These are phyloP conservation scores for Apophysomyces elegans DNA, from an alignment of 371 early-diverging fungal genomes.

Conservation along the genomic window DNA sequence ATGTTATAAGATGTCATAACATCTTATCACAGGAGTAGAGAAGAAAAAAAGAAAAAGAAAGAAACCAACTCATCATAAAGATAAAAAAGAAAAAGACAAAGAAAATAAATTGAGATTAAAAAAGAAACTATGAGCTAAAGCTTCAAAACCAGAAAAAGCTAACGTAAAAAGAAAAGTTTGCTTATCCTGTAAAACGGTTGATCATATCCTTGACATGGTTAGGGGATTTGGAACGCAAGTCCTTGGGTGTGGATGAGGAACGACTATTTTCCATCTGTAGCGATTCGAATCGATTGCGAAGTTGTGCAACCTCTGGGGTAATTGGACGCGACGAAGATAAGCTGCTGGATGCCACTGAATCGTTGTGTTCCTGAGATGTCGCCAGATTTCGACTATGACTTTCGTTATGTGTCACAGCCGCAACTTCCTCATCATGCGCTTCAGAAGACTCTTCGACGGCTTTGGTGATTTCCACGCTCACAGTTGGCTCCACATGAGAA, in stretches of 20 bases:
- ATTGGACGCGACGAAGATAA: slow-evolving; percentile 14
- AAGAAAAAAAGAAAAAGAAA: too few relatives aligned
- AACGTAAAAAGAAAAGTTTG: not conserved
- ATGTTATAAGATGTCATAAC: too few relatives aligned
- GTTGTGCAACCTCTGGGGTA: slow-evolving; percentile 38
- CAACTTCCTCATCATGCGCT: slow-evolving; percentile 34
- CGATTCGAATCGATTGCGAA: slow-evolving; percentile 40
- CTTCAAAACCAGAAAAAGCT: not conserved
- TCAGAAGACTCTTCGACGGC: slow-evolving; percentile 12
- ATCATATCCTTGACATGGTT: slow-evolving; percentile 50
- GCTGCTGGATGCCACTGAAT: slow-evolving; percentile 15
- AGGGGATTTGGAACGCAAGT: slow-evolving; percentile 40
- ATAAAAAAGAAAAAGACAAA: too few relatives aligned
- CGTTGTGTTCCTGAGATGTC: slow-evolving; percentile 14
- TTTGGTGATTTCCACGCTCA: slow-evolving; percentile 10
- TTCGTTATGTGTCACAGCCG: slow-evolving; percentile 24
- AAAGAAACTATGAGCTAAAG: not conserved
- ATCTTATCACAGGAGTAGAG: too few relatives aligned
- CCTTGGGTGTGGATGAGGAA: slow-evolving; percentile 25
- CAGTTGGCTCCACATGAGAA: not conserved
- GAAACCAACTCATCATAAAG: too few relatives aligned
- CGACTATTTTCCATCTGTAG: slow-evolving; percentile 13
- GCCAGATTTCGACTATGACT: not conserved
- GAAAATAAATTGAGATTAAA: too few relatives aligned
- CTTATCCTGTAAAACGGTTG: slow-evolving; percentile 33